These are phyloP conservation scores for Puccinellia tenuiflora DNA, from an alignment of 176 grass and related monocot genomes.

Conservation along the genomic window DNA sequence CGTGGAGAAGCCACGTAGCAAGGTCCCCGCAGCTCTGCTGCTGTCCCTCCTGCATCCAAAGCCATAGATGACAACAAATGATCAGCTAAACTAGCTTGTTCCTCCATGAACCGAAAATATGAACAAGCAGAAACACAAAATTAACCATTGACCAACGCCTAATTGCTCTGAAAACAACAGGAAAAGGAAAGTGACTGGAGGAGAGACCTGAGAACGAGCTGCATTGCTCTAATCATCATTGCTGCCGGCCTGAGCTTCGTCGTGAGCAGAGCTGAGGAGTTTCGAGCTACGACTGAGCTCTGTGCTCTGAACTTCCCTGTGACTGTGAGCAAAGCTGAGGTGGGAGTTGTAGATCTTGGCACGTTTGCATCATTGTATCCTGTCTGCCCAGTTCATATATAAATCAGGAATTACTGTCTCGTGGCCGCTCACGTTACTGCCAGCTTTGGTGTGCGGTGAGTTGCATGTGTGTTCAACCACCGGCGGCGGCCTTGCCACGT, in stretches of 20 bases:
- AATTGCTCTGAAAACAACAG: neutral
- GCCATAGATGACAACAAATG: neutral
- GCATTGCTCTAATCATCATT: slow-evolving; percentile 1
- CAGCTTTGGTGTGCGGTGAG: neutral
- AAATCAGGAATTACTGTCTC: neutral
- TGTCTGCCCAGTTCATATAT: neutral
- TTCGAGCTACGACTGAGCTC: neutral
- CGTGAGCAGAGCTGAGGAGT: neutral
- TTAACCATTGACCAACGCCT: neutral
- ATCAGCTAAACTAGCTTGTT: neutral
- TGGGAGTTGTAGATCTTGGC: neutral
- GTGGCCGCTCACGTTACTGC: neutral
- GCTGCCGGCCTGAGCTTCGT: neutral
- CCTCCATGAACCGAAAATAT: neutral
- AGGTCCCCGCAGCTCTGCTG: neutral
- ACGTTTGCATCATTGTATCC: neutral
- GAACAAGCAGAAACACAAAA: neutral
- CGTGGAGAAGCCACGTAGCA: neutral
- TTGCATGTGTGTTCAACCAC: neutral
- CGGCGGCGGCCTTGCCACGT: neutral
- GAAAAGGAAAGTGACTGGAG: neutral
- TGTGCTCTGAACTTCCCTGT: neutral
- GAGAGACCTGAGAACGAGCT: neutral
- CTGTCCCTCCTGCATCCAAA: slow-evolving; percentile 1
- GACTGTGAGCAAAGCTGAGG: neutral